phyloP scores from a whole-genome alignment of 2,329 filamentous ascomycete species.

The Polytolypa hystricis region DNA sequence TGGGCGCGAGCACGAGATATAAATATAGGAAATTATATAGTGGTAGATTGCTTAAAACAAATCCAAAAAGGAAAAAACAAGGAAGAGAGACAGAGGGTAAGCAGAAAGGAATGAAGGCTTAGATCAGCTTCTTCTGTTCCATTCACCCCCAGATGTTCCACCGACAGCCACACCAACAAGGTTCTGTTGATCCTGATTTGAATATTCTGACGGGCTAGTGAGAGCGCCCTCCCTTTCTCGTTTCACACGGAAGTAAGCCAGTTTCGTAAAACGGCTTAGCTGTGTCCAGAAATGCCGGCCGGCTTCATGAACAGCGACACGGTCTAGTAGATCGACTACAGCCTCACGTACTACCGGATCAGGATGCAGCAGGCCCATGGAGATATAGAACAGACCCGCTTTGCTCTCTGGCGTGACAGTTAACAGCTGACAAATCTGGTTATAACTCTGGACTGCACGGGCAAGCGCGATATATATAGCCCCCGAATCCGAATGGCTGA shows the following conservation, averaged over 20 bases:
- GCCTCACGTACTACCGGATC: slow-evolving; percentile 65
- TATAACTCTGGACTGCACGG: slow-evolving; percentile 65
- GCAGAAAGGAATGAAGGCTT: neutral
- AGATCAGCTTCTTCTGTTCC: slow-evolving; percentile 16
- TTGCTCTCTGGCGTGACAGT: slow-evolving; percentile 75
- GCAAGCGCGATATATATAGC: slow-evolving; percentile 77
- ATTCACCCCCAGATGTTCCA: slow-evolving; percentile 8
- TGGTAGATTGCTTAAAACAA: neutral
- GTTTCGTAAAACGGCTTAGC: slow-evolving; percentile 76
- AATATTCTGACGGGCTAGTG: slow-evolving; percentile 14
- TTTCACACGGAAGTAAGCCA: slow-evolving; percentile 71
- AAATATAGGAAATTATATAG: neutral
- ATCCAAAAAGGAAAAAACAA: neutral
- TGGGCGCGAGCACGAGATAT: too few species aligned
- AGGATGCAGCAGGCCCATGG: slow-evolving; percentile 84
- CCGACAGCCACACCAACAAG: slow-evolving; percentile 28
- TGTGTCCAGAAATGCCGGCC: slow-evolving; percentile 87
- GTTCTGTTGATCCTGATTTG: slow-evolving; percentile 20
- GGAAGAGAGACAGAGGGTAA: neutral
- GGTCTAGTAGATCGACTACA: slow-evolving; percentile 68
- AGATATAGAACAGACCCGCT: slow-evolving; percentile 81
- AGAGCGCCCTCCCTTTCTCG: slow-evolving; percentile 41
- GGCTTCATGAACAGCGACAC: slow-evolving; percentile 75
- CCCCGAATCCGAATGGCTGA: slow-evolving; percentile 63
- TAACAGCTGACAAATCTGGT: slow-evolving; percentile 74